These are phyloP conservation scores for Pythium phragmitis DNA, from an alignment of 352 stramenopile species.

Conservation along the genomic window DNA sequence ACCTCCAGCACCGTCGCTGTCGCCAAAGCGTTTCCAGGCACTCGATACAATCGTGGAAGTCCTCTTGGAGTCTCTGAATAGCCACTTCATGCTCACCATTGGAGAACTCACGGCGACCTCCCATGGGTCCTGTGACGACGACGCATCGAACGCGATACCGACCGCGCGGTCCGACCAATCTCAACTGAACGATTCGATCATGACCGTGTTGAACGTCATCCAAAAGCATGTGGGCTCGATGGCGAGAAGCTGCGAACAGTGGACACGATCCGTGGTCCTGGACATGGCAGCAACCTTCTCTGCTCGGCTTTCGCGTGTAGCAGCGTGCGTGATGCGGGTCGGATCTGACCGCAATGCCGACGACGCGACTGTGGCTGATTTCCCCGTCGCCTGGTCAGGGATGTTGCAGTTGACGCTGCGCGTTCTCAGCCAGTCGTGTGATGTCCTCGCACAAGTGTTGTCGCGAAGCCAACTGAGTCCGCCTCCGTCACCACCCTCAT, in stretches of 20 bases:
- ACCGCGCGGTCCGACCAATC: neutral
- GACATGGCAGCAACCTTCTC: neutral
- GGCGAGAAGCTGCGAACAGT: conserved; percentile 9
- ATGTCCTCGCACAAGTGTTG: conserved; percentile 15
- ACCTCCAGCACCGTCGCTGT: neutral
- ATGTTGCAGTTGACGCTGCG: conserved; percentile 12
- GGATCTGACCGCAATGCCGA: neutral
- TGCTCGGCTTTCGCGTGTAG: neutral
- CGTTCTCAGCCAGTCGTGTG: conserved; percentile 4
- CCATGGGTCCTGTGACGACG: neutral
- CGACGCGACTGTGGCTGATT: neutral
- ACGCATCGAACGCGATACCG: neutral
- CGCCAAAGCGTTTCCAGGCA: neutral
- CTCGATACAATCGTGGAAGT: conserved; percentile 4
- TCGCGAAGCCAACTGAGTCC: conserved; percentile 18
- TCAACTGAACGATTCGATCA: neutral
- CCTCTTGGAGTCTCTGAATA: conserved; percentile 9
- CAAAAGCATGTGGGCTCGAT: conserved; percentile 22
- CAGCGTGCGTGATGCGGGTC: conserved; percentile 5
- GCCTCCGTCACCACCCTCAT: neutral
- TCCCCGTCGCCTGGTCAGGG: conserved; percentile 16
- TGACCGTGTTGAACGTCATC: conserved; percentile 12
- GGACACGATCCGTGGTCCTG: neutral
- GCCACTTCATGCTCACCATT: conserved; percentile 18
- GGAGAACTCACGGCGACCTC: conserved; percentile 4